These are phyloP conservation scores for Aspergillus sp. DNA, from an alignment of 2,329 filamentous ascomycete genomes.

Conservation along the genomic window DNA sequence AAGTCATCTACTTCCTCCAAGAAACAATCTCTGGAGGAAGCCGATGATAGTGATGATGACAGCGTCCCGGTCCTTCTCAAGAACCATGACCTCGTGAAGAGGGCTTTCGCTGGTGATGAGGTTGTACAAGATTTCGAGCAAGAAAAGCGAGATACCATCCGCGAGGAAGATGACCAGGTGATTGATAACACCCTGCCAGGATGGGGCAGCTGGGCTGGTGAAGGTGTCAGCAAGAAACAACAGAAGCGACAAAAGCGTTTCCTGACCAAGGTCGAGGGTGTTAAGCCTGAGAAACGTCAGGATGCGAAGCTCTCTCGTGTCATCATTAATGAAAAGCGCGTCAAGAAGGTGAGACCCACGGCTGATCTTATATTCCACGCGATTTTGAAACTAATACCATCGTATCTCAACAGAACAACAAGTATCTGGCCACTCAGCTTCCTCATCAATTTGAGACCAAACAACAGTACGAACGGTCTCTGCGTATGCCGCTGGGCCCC, in stretches of 20 bases:
- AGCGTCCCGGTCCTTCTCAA: constrained; percentile 43
- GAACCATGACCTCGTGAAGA: constrained; percentile 68
- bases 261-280: constrained; percentile 57
- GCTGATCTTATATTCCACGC: not conserved
- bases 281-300: constrained; percentile 73
- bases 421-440: constrained; percentile 79
- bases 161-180: constrained; percentile 79
- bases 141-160: constrained; percentile 71
- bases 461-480: constrained; percentile 84
- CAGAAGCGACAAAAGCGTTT: constrained; percentile 58
- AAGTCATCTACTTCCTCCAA: constrained; percentile 16
- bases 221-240: constrained; percentile 71
- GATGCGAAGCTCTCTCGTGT: constrained; percentile 80
- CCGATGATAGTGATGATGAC: constrained; percentile 40
- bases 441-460: constrained; percentile 87
- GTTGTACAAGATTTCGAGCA: constrained; percentile 75
- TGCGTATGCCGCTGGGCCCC: constrained; percentile 82
- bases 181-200: constrained; percentile 84
- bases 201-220: constrained; percentile 90
- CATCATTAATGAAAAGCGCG: constrained; percentile 86
- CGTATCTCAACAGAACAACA: constrained; percentile 62
- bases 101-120: constrained; percentile 85
- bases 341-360: constrained; percentile 68
- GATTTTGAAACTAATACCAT: constrained; percentile 8
- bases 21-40: constrained; percentile 42